These are phyloP conservation scores for Prunus mongolica DNA, from an alignment of 306 rosid species.

Conservation along the genomic window DNA sequence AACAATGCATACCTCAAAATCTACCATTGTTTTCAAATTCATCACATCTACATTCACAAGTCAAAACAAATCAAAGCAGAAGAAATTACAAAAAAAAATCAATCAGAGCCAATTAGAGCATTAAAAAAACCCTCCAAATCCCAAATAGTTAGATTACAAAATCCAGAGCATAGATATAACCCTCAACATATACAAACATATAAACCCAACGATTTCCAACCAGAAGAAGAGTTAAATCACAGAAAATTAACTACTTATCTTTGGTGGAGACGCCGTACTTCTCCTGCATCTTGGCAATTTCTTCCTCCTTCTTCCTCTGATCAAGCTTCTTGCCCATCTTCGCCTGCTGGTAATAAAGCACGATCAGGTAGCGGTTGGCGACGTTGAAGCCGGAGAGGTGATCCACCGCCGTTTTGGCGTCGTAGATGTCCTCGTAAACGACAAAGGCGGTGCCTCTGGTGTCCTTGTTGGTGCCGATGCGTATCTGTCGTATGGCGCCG, in stretches of 20 bases:
- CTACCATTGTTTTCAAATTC: neutral
- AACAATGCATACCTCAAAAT: neutral
- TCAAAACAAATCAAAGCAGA: neutral
- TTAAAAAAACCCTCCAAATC: neutral
- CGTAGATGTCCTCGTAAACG: slow-evolving; percentile 95
- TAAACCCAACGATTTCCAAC: too few species aligned
- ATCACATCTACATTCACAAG: neutral
- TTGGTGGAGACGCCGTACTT: too few species aligned
- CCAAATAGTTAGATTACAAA: neutral
- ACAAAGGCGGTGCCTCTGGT: slow-evolving; percentile 94
- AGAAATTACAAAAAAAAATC: neutral
- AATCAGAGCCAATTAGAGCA: neutral
- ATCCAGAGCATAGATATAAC: too few species aligned
- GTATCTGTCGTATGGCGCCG: slow-evolving; percentile 94
- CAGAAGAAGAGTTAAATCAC: too few species aligned
- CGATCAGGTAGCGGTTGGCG: slow-evolving; percentile 83
- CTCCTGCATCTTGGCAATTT: slow-evolving; percentile 7
- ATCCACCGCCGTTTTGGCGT: slow-evolving; percentile 95
- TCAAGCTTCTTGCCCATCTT: slow-evolving; percentile 96
- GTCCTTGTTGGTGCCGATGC: slow-evolving; percentile 86
- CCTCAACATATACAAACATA: too few species aligned
- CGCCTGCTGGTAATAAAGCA: slow-evolving; percentile 85
- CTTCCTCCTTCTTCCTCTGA: slow-evolving; percentile 92
- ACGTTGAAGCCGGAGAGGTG: slow-evolving; percentile 97
- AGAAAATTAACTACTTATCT: too few species aligned